Conservation (phyloP, 2,329 filamentous ascomycete species). For the Botryotinia convoluta region DNA sequence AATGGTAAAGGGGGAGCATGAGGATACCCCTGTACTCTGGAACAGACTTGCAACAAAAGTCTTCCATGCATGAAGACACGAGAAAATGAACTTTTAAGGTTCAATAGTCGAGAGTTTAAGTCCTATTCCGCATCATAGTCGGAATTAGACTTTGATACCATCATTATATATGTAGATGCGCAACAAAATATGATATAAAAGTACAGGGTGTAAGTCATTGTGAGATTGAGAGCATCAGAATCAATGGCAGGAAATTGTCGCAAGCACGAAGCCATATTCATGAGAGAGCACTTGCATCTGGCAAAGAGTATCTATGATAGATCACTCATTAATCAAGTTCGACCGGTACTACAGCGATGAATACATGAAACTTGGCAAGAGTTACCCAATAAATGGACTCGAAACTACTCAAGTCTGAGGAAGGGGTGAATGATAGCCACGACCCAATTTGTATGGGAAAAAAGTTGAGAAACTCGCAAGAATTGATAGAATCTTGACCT, state of each 20-base stretch:
- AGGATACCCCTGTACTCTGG: background rate
- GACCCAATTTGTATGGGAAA: too few relatives aligned
- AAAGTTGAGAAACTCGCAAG: background rate
- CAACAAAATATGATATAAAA: background rate
- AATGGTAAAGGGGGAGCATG: background rate
- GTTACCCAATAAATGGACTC: background rate
- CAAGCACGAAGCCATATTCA: background rate
- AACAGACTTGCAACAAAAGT: slow-evolving; percentile 1
- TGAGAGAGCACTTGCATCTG: background rate
- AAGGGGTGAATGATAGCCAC: background rate
- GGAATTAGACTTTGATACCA: background rate
- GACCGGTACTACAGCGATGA: background rate
- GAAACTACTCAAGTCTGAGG: background rate
- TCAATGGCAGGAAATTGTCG: background rate
- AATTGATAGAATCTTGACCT: background rate
- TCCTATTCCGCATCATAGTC: background rate
- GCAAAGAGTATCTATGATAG: background rate
- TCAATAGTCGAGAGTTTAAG: background rate
- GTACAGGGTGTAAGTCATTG: background rate
- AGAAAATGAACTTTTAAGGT: background rate
- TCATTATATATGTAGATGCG: background rate
- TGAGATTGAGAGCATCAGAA: background rate
- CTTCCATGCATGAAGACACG: background rate
- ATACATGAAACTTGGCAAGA: background rate
- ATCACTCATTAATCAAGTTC: background rate